Evolutionary conservation across 495 filamentous ascomycete genomes (phyloP), one percentile per base, ranked within the genome.

Genomic region (Penicillium macrosclerotiorum): DNA sequence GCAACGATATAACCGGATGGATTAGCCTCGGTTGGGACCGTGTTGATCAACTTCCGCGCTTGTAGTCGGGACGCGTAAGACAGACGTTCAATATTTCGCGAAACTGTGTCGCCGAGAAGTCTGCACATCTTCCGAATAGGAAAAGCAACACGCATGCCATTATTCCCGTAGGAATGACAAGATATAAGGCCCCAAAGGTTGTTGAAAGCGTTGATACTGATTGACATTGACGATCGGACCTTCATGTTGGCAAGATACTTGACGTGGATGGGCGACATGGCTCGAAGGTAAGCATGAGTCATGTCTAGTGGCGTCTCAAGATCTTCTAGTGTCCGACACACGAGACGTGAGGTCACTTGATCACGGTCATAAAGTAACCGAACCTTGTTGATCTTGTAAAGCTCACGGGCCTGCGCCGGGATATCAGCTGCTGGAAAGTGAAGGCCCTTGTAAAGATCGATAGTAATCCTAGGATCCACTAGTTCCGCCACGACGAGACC

Each of bases 401-500:
- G 69, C 64, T 69, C 86, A 81, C 75, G 93, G 85, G 35, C 94
- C 69, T 55, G 91, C 50, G 83, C 87, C 5, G 89, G 89, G 25
- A 96, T 96, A 61, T 96, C 92, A 1, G 89, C 85, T 6, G 90
- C 90, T 0, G 91, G 91, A 51, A 97, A 96, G 64, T 94, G 83
- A 13, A 96, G 74, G 6, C 89, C 90, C 57, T 92, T 89, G 69
- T 89, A 96, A 0, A 95, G 74, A 61, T 95, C 89, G 43, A 85
- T 86, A 0, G 89, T 90, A n/a, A 80, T 79, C 22, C 78, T 64
- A 3, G 85, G 82, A 57, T 97, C 88, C 16, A 95, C 84, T 9
- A 96, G 63, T 58, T 96, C 92, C 0, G 89, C 86, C 26, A 96
- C 90, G 2, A 95, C 90, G 33, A 81, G 79, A 0, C 90, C 90